Evolutionary conservation across 768 basidiomycete genomes (phyloP).

Genomic region (Auricularia sp.): DNA sequence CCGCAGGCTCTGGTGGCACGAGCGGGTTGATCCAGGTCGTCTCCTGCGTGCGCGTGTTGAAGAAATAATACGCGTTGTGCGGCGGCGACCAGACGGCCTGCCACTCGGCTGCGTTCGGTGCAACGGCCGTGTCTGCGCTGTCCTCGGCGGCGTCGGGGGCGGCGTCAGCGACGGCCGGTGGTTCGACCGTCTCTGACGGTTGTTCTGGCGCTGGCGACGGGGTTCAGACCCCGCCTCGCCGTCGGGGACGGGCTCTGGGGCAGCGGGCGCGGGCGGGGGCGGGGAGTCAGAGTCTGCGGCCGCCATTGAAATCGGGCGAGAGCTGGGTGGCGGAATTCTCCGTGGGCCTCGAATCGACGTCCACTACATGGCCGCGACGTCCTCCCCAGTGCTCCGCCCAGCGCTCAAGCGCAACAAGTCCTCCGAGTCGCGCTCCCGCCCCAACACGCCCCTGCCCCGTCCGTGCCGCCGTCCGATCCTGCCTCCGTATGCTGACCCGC

Average conservation of each 20-base stretch:
- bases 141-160: constrained; percentile 9
- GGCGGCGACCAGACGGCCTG: constrained; percentile 73
- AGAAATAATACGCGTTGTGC: constrained; percentile 79
- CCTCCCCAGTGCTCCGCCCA: constrained; percentile 31
- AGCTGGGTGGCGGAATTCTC: neutral
- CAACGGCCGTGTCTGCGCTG: constrained; percentile 5
- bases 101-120: constrained; percentile 38
- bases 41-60: constrained; percentile 61
- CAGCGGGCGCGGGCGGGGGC: constrained; percentile 4
- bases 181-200: neutral
- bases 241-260: constrained; percentile 9
- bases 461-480: neutral
- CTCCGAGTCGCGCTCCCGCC: neutral
- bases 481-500: neutral
- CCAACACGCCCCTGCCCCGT: neutral
- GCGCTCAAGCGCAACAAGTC: constrained; percentile 35
- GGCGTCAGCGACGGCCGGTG: constrained; percentile 13
- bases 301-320: neutral
- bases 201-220: constrained; percentile 7
- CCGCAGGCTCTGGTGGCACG: constrained; percentile 3
- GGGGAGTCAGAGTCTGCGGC: neutral
- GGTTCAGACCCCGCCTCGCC: constrained; percentile 6
- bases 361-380: constrained; percentile 4
- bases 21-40: constrained; percentile 82
- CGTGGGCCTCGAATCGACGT: neutral